Evolutionary conservation across 129 eudicot species (phyloP).

Genomic region (Flaveria bidentis): DNA sequence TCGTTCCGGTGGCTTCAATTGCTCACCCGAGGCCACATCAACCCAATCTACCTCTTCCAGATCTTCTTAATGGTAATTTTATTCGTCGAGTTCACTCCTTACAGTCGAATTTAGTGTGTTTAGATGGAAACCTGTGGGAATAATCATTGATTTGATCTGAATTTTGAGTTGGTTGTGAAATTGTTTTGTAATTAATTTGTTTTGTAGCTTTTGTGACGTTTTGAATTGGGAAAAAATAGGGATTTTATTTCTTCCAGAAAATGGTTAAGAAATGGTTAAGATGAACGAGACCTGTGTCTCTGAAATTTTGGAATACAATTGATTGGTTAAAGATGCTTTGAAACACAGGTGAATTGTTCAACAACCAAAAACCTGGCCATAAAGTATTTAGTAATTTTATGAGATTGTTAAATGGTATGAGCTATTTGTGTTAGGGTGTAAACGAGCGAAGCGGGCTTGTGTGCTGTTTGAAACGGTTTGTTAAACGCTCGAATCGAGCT

Average conservation of each 20-base stretch:
- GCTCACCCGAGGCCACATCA: neutral
- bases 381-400: neutral
- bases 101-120: too few relatives aligned
- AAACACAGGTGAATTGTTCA: too few relatives aligned
- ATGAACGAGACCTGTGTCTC: too few relatives aligned
- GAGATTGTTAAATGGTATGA: neutral
- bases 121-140: too few relatives aligned
- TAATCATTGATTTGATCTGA: neutral
- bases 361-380: too few relatives aligned
- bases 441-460: too few relatives aligned
- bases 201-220: neutral
- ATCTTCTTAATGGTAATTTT: constrained; percentile 22
- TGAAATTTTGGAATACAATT: too few relatives aligned
- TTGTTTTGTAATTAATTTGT: too few relatives aligned
- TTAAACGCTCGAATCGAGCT: too few relatives aligned
- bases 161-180: neutral
- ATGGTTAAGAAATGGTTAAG: too few relatives aligned
- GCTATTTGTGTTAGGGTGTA: neutral
- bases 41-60: constrained; percentile 15
- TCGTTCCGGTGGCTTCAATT: neutral
- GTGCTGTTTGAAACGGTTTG: too few relatives aligned
- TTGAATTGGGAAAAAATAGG: neutral
- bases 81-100: neutral
- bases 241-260: neutral
- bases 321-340: too few relatives aligned